Evolutionary conservation across 2,329 filamentous ascomycete species (phyloP).

Genomic region (Grosmannia serpens): DNA sequence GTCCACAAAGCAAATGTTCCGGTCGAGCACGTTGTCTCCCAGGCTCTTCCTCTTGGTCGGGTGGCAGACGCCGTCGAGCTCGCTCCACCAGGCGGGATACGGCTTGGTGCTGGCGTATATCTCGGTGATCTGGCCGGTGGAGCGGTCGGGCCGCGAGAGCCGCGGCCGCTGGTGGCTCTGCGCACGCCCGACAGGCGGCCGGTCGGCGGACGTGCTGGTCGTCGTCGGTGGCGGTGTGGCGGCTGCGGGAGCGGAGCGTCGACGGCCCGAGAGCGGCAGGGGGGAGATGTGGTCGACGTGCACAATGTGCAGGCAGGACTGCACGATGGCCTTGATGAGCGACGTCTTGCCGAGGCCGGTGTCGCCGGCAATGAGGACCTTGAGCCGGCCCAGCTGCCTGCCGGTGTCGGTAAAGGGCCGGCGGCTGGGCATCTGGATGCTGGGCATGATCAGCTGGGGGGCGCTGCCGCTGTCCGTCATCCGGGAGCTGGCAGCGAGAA

Average conservation of each 20-base stretch:
- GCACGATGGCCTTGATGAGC: conserved; percentile 77
- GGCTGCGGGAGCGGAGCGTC: conserved; percentile 7
- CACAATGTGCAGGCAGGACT: conserved; percentile 81
- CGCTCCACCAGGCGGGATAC: conserved; percentile 83
- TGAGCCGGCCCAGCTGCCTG: conserved; percentile 72
- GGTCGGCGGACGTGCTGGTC: background rate
- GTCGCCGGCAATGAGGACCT: conserved; percentile 75
- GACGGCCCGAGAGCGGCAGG: conserved; percentile 8
- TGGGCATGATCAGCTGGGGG: conserved; percentile 95
- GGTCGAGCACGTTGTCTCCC: conserved; percentile 69
- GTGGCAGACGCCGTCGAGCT: conserved; percentile 52
- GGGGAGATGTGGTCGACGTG: conserved; percentile 59
- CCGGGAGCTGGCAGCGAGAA: background rate
- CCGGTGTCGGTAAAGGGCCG: conserved; percentile 84
- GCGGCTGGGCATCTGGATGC: conserved; percentile 78
- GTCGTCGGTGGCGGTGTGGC: conserved; percentile 6
- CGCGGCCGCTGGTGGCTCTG: conserved; percentile 9
- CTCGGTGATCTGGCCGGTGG: conserved; percentile 43
- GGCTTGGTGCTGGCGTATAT: conserved; percentile 71
- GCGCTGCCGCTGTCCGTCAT: conserved; percentile 38
- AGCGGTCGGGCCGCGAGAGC: conserved; percentile 11
- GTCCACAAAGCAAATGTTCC: conserved; percentile 91
- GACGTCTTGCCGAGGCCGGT: conserved; percentile 78
- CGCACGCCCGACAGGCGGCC: conserved; percentile 2
- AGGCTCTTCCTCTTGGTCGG: conserved; percentile 57